Percentiles rank a stretch among this genome's conserved stretches.
These are phyloP conservation scores for Albugo laibachii DNA, from an alignment of 352 stramenopile genomes.

Conservation along the genomic window DNA sequence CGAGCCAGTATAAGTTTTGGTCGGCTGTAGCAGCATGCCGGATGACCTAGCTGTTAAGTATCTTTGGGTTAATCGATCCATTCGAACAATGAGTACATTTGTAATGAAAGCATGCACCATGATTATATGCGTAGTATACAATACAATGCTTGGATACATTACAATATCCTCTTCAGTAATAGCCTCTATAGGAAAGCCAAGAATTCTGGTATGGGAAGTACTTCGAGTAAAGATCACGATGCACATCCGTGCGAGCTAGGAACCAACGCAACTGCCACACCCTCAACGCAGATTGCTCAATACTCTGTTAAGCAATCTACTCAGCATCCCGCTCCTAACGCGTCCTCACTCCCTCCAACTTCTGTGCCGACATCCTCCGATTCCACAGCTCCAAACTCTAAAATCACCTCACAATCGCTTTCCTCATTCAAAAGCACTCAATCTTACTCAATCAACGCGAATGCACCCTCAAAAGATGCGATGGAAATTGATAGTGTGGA, in stretches of 20 bases:
- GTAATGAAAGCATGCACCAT: too few species aligned
- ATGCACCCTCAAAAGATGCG: background rate
- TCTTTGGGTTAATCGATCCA: too few species aligned
- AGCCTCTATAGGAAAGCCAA: too few species aligned
- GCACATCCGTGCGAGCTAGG: background rate
- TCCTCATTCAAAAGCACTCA: background rate
- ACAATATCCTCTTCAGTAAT: too few species aligned
- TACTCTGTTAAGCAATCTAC: background rate
- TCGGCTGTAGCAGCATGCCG: too few species aligned
- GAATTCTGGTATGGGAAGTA: background rate
- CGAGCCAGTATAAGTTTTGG: too few species aligned
- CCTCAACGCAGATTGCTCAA: background rate
- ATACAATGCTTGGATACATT: too few species aligned
- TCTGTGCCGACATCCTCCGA: background rate
- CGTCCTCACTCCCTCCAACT: background rate
- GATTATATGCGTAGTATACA: too few species aligned
- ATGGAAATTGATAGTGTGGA: conserved; percentile 7
- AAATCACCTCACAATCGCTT: background rate
- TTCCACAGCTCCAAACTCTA: background rate
- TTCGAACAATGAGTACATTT: too few species aligned
- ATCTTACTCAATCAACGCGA: background rate
- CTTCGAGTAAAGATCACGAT: conserved; percentile 1
- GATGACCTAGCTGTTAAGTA: too few species aligned
- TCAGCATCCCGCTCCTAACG: background rate
- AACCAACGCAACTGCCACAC: background rate